Base-by-base conservation (phyloP, 2,329 filamentous ascomycete species). In the Stachybotrys elegans region DNA sequence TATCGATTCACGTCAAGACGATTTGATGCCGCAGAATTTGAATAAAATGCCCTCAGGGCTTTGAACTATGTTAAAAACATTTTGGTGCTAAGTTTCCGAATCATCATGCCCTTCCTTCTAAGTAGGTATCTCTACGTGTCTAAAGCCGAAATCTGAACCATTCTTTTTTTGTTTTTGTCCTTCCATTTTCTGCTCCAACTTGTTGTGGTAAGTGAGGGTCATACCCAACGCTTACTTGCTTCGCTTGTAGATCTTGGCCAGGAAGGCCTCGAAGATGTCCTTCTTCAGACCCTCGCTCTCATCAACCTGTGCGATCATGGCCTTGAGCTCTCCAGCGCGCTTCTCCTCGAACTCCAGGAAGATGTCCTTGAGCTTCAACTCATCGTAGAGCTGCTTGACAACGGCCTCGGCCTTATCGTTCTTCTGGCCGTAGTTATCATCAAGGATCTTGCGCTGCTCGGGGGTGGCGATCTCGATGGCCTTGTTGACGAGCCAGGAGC, bases 191-290 rank as follows among this genome's bases (percentile, higher is more conserved):
- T n/a, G n/a, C n/a, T n/a, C n/a, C n/a, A n/a, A n/a, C n/a, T n/a
- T n/a, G n/a, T n/a, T n/a, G n/a, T n/a, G n/a, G n/a, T n/a, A n/a
- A n/a, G n/a, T n/a, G n/a, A n/a, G n/a, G n/a, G 31, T 16, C 25
- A 29, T 29, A 29, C 25, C 19, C 31, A 16, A 16, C 31, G n/a
- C n/a, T 67, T 87, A 97, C 72, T 95, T 97, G 79, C 81, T 93
- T 62, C 93, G 80, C 83, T 95, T 95, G 80, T 97, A 97, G 63
- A 98, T 97, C 80, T 98, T 98, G 67, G 76, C 75, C 52, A 98
- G 74, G 77, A 97, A 98, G 36, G 80, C 78, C 57, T 95, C 86
- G 55, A 97, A 95, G 32, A 97, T 80, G 47, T 76, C 79, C 78
- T 88, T 93, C 79, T 94, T 96, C 60, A 98, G 70, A 14, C 93